Base-by-base conservation (phyloP, 2,329 filamentous ascomycete genomes). In the Fusarium sp. region DNA sequence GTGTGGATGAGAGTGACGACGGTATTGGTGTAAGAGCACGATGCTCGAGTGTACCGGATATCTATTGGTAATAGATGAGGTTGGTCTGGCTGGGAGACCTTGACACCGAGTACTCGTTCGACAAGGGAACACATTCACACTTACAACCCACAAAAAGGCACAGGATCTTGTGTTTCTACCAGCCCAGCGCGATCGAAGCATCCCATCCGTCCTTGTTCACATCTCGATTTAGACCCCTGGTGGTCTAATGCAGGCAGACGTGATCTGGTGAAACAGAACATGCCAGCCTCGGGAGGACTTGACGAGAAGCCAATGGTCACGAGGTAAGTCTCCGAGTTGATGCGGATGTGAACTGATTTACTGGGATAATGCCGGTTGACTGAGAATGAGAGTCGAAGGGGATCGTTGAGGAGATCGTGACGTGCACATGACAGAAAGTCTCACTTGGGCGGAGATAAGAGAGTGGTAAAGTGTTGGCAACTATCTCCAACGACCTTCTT, bases 201-300 rank as follows among this genome's bases (percentile, higher is more conserved):
- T 35, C 37, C 47, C 50, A 44, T 61, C n/a, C 37, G 50, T 64
- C 35, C 32, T 46, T 67, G 59, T 63, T 50, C 44, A 33, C 19
- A 76, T 76, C 65, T 71, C 69, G 73, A 77, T 78, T 67, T 66
- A 57, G 64, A 60, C 73, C 73, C 73, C 71, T 73, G 75, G 57
- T 50, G 44, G 64, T 75, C 50, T 54, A 32, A 77, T 77, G 75
- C 73, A 74, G 49, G 60, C 52, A 44, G 60, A 68, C 76, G 49
- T 65, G 76, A 78, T 78, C 76, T 78, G 65, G 76, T 78, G 33
- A 60, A 50, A 78, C 74, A 21, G 40, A 60, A 56, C 43, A 61
- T 61, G 64, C 40, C 64, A 69, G 70, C 53, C 58, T 69, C 50
- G 70, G 74, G 47, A 54, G 50, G 37, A 63, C 56, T 58, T 56